Evolutionary conservation across 805 yeast species (phyloP), one percentile per base, ranked within the genome.

Genomic region (Brettanomyces bruxellensis): DNA sequence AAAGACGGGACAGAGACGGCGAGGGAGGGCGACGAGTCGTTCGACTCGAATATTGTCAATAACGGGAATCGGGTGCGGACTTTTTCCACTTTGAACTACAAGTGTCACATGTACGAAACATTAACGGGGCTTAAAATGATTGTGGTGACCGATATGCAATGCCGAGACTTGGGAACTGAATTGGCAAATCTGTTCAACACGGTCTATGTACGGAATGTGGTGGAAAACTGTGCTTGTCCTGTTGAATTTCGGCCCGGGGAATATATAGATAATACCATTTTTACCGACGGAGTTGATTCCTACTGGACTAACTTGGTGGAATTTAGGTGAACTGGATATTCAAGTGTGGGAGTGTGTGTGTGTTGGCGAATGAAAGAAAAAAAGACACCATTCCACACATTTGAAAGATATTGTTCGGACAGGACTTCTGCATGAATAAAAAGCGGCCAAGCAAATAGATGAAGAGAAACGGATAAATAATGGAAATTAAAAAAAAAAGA

Each of bases 71-170:
- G 43, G 5, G 43, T 56, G 32, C 45, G 42, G 30, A 73, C 82
- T 2, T 80, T 78, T 55, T 65, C 83, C n/a, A 86, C 96, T 1
- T 79, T 86, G 2, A 75, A 77, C 50, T 90, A 83, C 62, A 73
- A 90, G 51, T 79, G 87, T 25, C 97, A 91, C 60, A 82, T 78
- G 53, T 76, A 72, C 55, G 96, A 88, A 61, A 79, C 95, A 1
- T 78, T 88, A 4, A 76, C 93, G 1, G 89, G 88, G 35, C 65
- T 90, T 48, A 80, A 86, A 62, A 79, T 91, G 55, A 81, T 86
- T 34, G 59, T 90, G 24, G 63, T 89, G 28, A 80, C 91, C 7
- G 96, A 88, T 61, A 73, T 77, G 32, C 56, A 55, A 1, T 70
- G 76, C 9, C 82, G 79, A 44, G 74, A 78, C 52, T 57, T 84